These are phyloP conservation scores for Takakia lepidozioides DNA, from an alignment of 225 moss, liverwort and hornwort genomes.

Conservation along the genomic window DNA sequence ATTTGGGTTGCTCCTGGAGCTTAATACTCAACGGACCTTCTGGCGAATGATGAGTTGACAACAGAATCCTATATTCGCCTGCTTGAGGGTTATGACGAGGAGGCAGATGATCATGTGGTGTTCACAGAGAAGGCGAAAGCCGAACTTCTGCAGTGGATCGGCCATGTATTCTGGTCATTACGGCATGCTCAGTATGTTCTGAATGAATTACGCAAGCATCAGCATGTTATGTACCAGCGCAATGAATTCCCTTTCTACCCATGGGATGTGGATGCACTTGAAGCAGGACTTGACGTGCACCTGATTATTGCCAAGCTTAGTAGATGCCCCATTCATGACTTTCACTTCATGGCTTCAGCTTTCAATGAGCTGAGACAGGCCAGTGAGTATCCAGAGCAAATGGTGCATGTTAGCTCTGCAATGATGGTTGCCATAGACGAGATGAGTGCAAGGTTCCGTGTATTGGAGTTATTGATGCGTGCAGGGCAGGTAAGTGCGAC, in stretches of 20 bases:
- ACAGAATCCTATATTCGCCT: constrained; percentile 15
- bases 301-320: constrained; percentile 35
- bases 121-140: constrained; percentile 27
- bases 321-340: constrained; percentile 21
- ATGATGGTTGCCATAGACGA: constrained; percentile 36
- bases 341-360: constrained; percentile 17
- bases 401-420: constrained; percentile 20
- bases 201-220: constrained; percentile 15
- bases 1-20: constrained; percentile 31
- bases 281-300: constrained; percentile 23
- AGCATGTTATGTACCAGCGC: constrained; percentile 18
- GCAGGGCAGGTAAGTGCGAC: constrained; percentile 15
- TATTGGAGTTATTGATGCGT: constrained; percentile 21
- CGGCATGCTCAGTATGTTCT: constrained; percentile 27
- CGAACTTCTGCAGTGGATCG: constrained; percentile 26
- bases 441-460: constrained; percentile 32
- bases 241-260: constrained; percentile 26
- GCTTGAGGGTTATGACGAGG: constrained; percentile 23
- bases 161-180: constrained; percentile 25
- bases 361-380: constrained; percentile 15
- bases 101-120: constrained; percentile 26
- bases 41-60: constrained; percentile 40
- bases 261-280: constrained; percentile 16
- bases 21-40: constrained; percentile 25
- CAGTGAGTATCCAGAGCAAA: constrained; percentile 14